A percentile compares a stretch with the other conserved stretches of the same genome.
phyloP scores from a whole-genome alignment of 2,329 filamentous ascomycete genomes.

The Ophiostoma ulmi region DNA sequence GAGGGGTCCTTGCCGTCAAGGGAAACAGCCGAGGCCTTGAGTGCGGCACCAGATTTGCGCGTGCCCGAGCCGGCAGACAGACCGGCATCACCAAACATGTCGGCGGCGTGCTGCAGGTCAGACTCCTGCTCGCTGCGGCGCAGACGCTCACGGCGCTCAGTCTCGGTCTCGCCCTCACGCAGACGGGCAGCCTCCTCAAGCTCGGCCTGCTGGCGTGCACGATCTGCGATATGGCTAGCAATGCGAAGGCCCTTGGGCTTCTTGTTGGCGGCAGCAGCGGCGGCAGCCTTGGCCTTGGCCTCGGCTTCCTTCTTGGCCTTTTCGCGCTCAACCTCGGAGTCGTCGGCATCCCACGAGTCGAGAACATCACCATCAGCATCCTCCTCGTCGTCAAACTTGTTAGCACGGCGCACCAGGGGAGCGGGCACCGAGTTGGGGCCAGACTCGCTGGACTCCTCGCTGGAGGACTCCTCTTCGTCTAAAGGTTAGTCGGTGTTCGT shows the following conservation, averaged over 20 bases:
- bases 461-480: slow-evolving; percentile 13
- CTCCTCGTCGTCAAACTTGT: slow-evolving; percentile 90
- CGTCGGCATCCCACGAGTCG: slow-evolving; percentile 95
- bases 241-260: slow-evolving; percentile 85
- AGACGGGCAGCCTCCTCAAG: slow-evolving; percentile 54
- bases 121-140: slow-evolving; percentile 77
- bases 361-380: slow-evolving; percentile 76
- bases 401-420: slow-evolving; percentile 40
- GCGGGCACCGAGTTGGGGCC: slow-evolving; percentile 37
- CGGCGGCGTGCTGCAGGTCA: slow-evolving; percentile 83
- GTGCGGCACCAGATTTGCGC: slow-evolving; percentile 61
- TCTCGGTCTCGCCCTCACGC: slow-evolving; percentile 69
- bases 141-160: slow-evolving; percentile 67
- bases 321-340: slow-evolving; percentile 93
- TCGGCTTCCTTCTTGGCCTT: slow-evolving; percentile 84
- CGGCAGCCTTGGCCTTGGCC: slow-evolving; percentile 83
- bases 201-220: slow-evolving; percentile 48
- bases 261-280: slow-evolving; percentile 81
- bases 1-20: slow-evolving; percentile 67
- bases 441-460: slow-evolving; percentile 34
- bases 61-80: slow-evolving; percentile 55
- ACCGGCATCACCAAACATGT: slow-evolving; percentile 78
- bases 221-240: slow-evolving; percentile 66
- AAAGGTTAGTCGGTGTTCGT: neutral
- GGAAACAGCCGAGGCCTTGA: slow-evolving; percentile 55